Evolutionary conservation across 805 yeast genomes (phyloP).

Genomic region (Hermanozyma aechmeae): DNA sequence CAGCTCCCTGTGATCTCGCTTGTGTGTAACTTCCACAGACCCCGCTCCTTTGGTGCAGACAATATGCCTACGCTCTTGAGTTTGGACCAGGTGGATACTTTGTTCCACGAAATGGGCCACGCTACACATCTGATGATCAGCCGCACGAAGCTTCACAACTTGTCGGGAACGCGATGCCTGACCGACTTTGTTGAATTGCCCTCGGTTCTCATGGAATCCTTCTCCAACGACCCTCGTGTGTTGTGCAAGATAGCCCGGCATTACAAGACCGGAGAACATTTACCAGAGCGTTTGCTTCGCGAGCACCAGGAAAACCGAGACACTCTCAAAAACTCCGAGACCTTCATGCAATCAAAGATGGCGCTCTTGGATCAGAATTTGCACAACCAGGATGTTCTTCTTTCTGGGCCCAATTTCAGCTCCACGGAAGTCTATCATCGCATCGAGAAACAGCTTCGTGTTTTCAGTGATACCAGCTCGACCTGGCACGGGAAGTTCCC

Average conservation of each 20-base stretch:
- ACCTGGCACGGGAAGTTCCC: constrained; percentile 95
- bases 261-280: constrained; percentile 51
- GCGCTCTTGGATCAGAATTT: constrained; percentile 79
- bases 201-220: constrained; percentile 91
- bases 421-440: constrained; percentile 57
- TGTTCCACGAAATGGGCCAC: constrained; percentile 98
- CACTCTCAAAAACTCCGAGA: constrained; percentile 58
- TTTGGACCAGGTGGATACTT: constrained; percentile 78
- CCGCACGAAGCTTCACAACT: constrained; percentile 78
- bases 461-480: constrained; percentile 61
- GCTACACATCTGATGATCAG: constrained; percentile 98
- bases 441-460: constrained; percentile 47
- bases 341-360: constrained; percentile 82
- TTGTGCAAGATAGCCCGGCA: constrained; percentile 66
- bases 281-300: constrained; percentile 42
- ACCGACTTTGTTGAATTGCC: constrained; percentile 97
- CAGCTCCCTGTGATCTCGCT: constrained; percentile 88
- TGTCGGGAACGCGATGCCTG: constrained; percentile 90
- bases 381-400: constrained; percentile 38
- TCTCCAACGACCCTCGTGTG: constrained; percentile 76
- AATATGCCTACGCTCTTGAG: constrained; percentile 46
- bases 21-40: constrained; percentile 67
- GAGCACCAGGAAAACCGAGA: constrained; percentile 43
- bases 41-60: constrained; percentile 18
- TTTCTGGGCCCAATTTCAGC: constrained; percentile 21